Base-by-base conservation (phyloP, 2,329 filamentous ascomycete genomes). In the Aspergillus flavus region DNA sequence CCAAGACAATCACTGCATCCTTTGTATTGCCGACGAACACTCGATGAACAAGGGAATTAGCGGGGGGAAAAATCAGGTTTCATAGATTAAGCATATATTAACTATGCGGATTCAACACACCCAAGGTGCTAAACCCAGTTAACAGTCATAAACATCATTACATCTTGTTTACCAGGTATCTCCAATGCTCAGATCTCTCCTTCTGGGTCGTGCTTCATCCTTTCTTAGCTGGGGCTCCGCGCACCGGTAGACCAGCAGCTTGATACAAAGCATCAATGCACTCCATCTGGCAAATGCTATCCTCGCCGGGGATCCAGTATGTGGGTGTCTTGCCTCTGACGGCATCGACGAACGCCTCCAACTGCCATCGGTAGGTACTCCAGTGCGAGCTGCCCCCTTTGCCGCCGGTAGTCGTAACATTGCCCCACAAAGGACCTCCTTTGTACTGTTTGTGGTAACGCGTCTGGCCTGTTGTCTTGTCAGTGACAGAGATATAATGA, bases 391-490 rank as follows among this genome's bases (percentile, higher is more conserved):
- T 52, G 26, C 48, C 48, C n/a, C 48, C 48, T 52, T 52, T 52
- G 21, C 57, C 57, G 12, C 16, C 57, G 12, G 67, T 75, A 7
- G 68, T 75, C 48, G 56, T 63, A 12, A 66, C 64, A 32, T 72
- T 69, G 1, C 70, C 71, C 75, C 75, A 80, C 16, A 71, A 62
- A 10, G 74, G 73, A 5, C 73, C 75, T 16, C 71, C 71, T 1
- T 56, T 58, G 56, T 68, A 72, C 61, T 73, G 71, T 53, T 72
- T 76, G 52, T 67, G 52, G 48, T 68, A 69, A 6, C 62, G 59
- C 14, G 64, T 69, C 58, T 68, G 67, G 1, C 74, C 73, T 1
- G 72, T 75, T 1, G 66, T 63, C 64, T 74, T 52, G 26, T 52
- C 48, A 21, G 48, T 52, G 26, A 50, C 16, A n/a, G 46, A 19